phyloP scores from a whole-genome alignment of 352 stramenopile genomes.

The Aphanomyces cochlioides region DNA sequence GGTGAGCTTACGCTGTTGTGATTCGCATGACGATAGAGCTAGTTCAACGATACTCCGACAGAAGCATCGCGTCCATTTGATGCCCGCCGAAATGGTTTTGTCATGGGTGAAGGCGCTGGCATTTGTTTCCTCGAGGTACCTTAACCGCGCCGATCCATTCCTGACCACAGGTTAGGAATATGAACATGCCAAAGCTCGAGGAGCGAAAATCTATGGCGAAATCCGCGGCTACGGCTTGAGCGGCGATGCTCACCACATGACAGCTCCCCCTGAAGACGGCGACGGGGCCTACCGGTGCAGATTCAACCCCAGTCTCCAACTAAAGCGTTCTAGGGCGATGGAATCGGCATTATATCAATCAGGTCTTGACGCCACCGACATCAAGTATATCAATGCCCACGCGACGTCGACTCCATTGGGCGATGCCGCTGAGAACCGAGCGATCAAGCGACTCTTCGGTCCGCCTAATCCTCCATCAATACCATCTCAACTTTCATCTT shows the following conservation, averaged over 20 bases:
- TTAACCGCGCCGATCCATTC: neutral
- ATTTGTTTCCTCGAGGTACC: slow-evolving; percentile 83
- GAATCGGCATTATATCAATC: slow-evolving; percentile 80
- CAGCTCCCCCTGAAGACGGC: slow-evolving; percentile 57
- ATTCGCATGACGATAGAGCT: neutral
- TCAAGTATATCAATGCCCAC: slow-evolving; percentile 98
- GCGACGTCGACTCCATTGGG: slow-evolving; percentile 97
- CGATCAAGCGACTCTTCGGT: slow-evolving; percentile 85
- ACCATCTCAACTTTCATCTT: neutral
- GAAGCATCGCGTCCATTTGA: slow-evolving; percentile 95
- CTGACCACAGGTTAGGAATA: slow-evolving; percentile 47
- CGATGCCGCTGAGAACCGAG: slow-evolving; percentile 92
- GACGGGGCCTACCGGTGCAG: slow-evolving; percentile 54
- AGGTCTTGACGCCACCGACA: slow-evolving; percentile 64
- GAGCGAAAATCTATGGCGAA: slow-evolving; percentile 93
- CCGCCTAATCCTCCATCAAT: neutral
- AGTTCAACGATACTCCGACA: slow-evolving; percentile 92
- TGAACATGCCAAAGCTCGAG: slow-evolving; percentile 90
- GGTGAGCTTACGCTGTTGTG: slow-evolving; percentile 33
- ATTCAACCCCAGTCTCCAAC: slow-evolving; percentile 55
- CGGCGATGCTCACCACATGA: slow-evolving; percentile 95
- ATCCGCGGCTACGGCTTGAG: slow-evolving; percentile 93
- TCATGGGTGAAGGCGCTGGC: slow-evolving; percentile 92
- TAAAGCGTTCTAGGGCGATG: slow-evolving; percentile 87
- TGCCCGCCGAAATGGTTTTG: slow-evolving; percentile 92